phyloP scores from a whole-genome alignment of 331 rosid genomes.

The Saraca asoca region DNA sequence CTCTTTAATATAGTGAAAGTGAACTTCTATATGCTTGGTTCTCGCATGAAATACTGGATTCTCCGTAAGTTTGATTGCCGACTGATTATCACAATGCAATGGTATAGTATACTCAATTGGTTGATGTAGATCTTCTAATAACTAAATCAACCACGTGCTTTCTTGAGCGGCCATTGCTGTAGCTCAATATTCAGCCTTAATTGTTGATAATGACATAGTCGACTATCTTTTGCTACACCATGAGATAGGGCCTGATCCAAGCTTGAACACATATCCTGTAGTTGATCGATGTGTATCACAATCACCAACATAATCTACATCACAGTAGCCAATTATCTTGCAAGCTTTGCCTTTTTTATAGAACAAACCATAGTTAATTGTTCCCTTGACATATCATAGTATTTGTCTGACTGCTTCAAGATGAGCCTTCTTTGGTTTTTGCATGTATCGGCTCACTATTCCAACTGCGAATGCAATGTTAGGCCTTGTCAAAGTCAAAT shows the following conservation, averaged over 20 bases:
- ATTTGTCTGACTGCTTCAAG: neutral
- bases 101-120: too few species aligned
- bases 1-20: too few species aligned
- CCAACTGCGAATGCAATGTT: neutral
- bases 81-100: too few species aligned
- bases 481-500: neutral
- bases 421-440: neutral
- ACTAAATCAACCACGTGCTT: constrained; percentile 15
- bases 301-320: constrained; percentile 8
- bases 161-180: constrained; percentile 13
- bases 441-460: neutral
- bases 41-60: too few species aligned
- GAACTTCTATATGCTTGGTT: too few species aligned
- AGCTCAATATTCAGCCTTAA: neutral
- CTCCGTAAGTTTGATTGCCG: too few species aligned
- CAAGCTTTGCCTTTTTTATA: constrained; percentile 8
- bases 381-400: neutral
- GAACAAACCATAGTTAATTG: constrained; percentile 4
- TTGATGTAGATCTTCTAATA: too few species aligned
- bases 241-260: neutral
- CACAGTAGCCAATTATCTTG: neutral
- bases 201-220: neutral
- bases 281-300: neutral
- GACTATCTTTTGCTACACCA: constrained; percentile 20
- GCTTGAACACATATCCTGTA: neutral